phyloP scores from a whole-genome alignment of 2,329 filamentous ascomycete species.

The Tolypocladium amazonense region DNA sequence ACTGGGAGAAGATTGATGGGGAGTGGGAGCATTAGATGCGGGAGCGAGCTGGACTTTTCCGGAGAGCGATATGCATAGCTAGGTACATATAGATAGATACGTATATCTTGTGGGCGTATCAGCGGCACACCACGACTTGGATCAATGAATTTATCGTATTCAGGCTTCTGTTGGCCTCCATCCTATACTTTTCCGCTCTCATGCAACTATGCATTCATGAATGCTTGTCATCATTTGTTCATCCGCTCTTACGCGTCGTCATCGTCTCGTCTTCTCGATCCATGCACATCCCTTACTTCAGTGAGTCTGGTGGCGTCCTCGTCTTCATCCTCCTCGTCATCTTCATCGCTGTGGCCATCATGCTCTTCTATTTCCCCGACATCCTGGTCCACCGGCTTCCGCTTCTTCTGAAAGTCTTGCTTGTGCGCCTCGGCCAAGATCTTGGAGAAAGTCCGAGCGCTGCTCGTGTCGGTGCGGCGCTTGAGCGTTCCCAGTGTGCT shows the following conservation, averaged over 20 bases:
- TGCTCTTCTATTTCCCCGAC: slow-evolving; percentile 12
- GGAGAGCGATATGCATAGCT: background rate
- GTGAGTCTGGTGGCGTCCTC: slow-evolving; percentile 7
- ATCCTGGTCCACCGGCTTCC: slow-evolving; percentile 24
- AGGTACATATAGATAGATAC: background rate
- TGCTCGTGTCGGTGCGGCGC: slow-evolving; percentile 20
- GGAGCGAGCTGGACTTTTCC: background rate
- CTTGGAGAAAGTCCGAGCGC: slow-evolving; percentile 34
- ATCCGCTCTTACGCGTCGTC: slow-evolving; percentile 7
- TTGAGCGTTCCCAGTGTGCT: slow-evolving; percentile 13
- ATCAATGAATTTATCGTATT: background rate
- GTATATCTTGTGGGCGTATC: background rate
- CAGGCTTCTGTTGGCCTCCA: background rate
- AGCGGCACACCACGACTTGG: background rate
- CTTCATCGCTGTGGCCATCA: slow-evolving; percentile 23
- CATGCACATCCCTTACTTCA: slow-evolving; percentile 3
- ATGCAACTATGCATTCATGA: background rate
- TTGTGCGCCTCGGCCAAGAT: slow-evolving; percentile 78
- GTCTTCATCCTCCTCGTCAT: slow-evolving; percentile 16
- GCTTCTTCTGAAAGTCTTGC: slow-evolving; percentile 83
- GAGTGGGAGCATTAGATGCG: slow-evolving; percentile 48
- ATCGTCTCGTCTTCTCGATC: slow-evolving; percentile 7
- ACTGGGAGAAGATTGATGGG: slow-evolving; percentile 73
- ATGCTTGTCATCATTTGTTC: background rate
- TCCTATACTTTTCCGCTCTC: background rate